These are phyloP conservation scores for Cenchrus purpureus DNA, from an alignment of 176 grass and related monocot species.

Conservation along the genomic window DNA sequence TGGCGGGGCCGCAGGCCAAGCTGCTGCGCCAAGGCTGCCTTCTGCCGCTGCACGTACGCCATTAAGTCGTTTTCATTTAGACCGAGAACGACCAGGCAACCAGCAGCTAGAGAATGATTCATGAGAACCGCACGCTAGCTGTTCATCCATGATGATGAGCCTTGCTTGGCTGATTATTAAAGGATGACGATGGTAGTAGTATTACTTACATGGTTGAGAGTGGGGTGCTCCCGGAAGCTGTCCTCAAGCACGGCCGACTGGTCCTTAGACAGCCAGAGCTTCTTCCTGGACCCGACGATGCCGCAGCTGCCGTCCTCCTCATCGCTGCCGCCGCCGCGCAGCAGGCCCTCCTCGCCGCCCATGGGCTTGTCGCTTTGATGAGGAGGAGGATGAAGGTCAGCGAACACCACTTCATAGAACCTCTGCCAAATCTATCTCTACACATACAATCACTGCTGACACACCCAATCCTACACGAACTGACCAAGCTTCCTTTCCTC, in stretches of 20 bases:
- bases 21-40: conserved; percentile 72
- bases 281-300: conserved; percentile 75
- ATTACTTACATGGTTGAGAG: conserved; percentile 48
- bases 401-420: no score
- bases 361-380: no score
- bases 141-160: neutral
- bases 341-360: conserved; percentile 37
- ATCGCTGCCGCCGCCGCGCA: conserved; percentile 58
- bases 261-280: conserved; percentile 84
- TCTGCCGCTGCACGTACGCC: conserved; percentile 63
- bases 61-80: neutral
- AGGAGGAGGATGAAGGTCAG: no score
- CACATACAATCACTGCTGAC: no score
- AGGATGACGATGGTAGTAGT: no score
- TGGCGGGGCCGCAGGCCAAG: conserved; percentile 78
- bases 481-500: no score
- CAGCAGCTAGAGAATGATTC: neutral
- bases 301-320: conserved; percentile 70
- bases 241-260: conserved; percentile 82
- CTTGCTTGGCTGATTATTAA: neutral
- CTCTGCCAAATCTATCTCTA: no score
- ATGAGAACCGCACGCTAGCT: neutral
- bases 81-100: neutral
- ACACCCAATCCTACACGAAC: no score
- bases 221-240: conserved; percentile 51